Conservation (phyloP, 495 filamentous ascomycete genomes). For the Talaromyces stipitatus region DNA sequence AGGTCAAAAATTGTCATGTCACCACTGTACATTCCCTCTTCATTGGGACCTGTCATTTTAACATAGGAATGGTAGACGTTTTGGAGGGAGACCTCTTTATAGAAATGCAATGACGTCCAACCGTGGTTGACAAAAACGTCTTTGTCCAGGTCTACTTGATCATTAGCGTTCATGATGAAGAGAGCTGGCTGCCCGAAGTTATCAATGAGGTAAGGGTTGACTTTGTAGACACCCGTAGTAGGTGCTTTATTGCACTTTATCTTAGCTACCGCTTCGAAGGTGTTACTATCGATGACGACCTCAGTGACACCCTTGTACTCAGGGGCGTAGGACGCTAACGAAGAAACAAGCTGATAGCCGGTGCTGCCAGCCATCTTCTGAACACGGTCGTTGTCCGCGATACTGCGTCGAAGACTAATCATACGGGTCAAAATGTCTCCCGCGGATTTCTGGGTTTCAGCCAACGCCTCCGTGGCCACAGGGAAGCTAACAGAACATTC, state of each 20-base stretch:
- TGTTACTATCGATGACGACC: conserved; percentile 62
- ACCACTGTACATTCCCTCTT: conserved; percentile 49
- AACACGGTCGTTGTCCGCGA: neutral
- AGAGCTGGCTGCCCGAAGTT: conserved; percentile 53
- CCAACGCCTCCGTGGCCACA: neutral
- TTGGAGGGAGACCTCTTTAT: conserved; percentile 50
- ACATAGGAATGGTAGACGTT: conserved; percentile 69
- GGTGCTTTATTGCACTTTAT: too few species aligned
- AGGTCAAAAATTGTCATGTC: conserved; percentile 42
- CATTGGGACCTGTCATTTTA: conserved; percentile 55
- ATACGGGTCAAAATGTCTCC: neutral
- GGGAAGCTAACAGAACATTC: neutral
- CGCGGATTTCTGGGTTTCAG: neutral
- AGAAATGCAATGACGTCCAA: conserved; percentile 67
- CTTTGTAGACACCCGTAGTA: neutral
- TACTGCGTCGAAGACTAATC: neutral
- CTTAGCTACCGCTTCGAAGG: conserved; percentile 51
- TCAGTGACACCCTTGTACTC: conserved; percentile 68
- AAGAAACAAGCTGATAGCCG: conserved; percentile 68
- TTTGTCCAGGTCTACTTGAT: conserved; percentile 60
- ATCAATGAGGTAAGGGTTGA: neutral
- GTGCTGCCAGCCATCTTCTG: conserved; percentile 22
- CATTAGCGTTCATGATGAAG: conserved; percentile 75
- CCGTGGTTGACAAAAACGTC: conserved; percentile 72
- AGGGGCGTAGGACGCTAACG: conserved; percentile 60